Evolutionary conservation across 306 rosid genomes (phyloP).

Genomic region (Glycine tomentella): DNA sequence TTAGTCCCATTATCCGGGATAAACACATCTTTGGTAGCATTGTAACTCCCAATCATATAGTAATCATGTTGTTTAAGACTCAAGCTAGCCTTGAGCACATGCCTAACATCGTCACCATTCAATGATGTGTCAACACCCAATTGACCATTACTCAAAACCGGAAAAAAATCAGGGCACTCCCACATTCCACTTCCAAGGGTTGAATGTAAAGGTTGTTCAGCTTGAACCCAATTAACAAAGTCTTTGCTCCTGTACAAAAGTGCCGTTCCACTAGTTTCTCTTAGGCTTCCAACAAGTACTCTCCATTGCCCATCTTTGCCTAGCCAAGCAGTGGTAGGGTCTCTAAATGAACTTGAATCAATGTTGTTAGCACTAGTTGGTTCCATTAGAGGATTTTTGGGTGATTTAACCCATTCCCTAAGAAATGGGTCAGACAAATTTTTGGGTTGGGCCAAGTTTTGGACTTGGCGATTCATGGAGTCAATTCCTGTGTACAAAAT

Average conservation of each 20-base stretch:
- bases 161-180: slow-evolving; percentile 92
- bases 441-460: slow-evolving; percentile 76
- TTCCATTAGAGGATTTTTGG: slow-evolving; percentile 66
- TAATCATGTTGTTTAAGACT: slow-evolving; percentile 65
- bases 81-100: slow-evolving; percentile 77
- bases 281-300: slow-evolving; percentile 62
- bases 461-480: slow-evolving; percentile 65
- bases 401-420: slow-evolving; percentile 72
- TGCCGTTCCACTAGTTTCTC: slow-evolving; percentile 57
- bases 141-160: slow-evolving; percentile 44
- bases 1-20: slow-evolving; percentile 56
- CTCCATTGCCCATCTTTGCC: slow-evolving; percentile 76
- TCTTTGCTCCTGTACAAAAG: slow-evolving; percentile 71
- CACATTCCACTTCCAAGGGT: slow-evolving; percentile 72
- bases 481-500: slow-evolving; percentile 83
- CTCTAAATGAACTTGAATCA: slow-evolving; percentile 73
- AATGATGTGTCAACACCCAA: slow-evolving; percentile 63
- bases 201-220: slow-evolving; percentile 70
- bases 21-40: slow-evolving; percentile 54
- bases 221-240: slow-evolving; percentile 62
- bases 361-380: slow-evolving; percentile 58
- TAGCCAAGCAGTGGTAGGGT: slow-evolving; percentile 86
- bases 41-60: slow-evolving; percentile 71
- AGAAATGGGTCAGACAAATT: slow-evolving; percentile 74
- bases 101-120: slow-evolving; percentile 52